These are phyloP conservation scores for Hypoxylon rubiginosum DNA, from an alignment of 2,329 filamentous ascomycete genomes.

Conservation along the genomic window DNA sequence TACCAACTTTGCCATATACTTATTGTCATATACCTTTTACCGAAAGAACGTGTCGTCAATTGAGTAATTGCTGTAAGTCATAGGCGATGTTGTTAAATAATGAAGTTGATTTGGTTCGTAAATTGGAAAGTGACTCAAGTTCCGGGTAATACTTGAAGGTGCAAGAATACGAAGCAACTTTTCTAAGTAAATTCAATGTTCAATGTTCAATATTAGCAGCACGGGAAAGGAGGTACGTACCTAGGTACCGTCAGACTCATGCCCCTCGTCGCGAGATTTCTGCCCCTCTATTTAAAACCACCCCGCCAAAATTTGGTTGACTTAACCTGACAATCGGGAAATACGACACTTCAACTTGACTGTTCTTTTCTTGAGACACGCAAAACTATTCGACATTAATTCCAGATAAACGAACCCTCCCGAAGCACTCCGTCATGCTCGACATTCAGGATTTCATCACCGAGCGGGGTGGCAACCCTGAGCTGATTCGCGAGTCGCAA, in stretches of 20 bases:
- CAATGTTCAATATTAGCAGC: too few species aligned
- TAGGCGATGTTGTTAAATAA: too few species aligned
- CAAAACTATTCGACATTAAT: not conserved
- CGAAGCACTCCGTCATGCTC: slow-evolving; percentile 43
- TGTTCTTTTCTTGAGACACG: not conserved
- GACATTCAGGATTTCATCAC: slow-evolving; percentile 82
- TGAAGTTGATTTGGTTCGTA: too few species aligned
- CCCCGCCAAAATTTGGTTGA: slow-evolving; percentile 45
- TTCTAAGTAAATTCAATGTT: too few species aligned
- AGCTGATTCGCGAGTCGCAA: slow-evolving; percentile 93
- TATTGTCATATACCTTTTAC: not conserved
- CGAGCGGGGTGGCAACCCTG: slow-evolving; percentile 91
- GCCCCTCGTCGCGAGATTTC: slow-evolving; percentile 28
- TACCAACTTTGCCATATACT: not conserved
- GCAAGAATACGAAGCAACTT: too few species aligned
- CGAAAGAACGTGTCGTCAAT: not conserved
- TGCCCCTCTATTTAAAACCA: slow-evolving; percentile 38
- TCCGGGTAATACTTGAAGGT: too few species aligned
- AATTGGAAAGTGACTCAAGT: too few species aligned
- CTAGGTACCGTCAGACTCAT: not conserved
- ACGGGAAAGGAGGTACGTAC: too few species aligned
- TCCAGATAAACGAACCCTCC: not conserved
- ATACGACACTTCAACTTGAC: slow-evolving; percentile 6
- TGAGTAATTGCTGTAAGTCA: not conserved
- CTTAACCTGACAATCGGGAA: slow-evolving; percentile 20